Evolutionary conservation across 345 rosid genomes (phyloP).

Genomic region (Salix purpurea): DNA sequence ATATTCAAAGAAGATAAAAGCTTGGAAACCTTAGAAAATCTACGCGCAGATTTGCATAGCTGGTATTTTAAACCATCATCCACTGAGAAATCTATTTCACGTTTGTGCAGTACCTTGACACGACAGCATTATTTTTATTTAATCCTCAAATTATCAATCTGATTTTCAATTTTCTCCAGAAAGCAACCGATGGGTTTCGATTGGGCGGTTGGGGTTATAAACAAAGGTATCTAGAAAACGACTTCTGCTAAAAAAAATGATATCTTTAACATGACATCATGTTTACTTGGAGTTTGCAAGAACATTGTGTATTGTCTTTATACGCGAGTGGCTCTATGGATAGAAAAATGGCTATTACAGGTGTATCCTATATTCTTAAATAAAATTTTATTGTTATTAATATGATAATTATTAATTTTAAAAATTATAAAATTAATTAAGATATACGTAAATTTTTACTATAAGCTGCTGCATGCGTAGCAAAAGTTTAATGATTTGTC

Average conservation of each 20-base stretch:
- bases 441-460: too few species aligned
- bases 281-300: background rate
- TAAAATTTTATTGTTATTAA: too few species aligned
- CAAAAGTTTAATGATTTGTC: background rate
- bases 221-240: background rate
- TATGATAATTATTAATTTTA: too few species aligned
- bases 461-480: too few species aligned
- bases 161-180: background rate
- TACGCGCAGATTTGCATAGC: background rate
- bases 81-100: background rate
- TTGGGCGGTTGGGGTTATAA: background rate
- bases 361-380: too few species aligned
- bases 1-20: background rate
- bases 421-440: too few species aligned
- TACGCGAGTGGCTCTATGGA: background rate
- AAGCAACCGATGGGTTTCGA: background rate
- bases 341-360: too few species aligned
- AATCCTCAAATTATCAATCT: background rate
- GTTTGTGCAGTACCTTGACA: background rate
- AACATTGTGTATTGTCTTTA: background rate
- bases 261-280: background rate
- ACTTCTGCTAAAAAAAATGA: background rate
- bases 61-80: background rate
- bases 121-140: background rate
- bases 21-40: background rate